Conservation (phyloP, 108 stramenopile genomes). For the Nitzschia inconspicua region DNA sequence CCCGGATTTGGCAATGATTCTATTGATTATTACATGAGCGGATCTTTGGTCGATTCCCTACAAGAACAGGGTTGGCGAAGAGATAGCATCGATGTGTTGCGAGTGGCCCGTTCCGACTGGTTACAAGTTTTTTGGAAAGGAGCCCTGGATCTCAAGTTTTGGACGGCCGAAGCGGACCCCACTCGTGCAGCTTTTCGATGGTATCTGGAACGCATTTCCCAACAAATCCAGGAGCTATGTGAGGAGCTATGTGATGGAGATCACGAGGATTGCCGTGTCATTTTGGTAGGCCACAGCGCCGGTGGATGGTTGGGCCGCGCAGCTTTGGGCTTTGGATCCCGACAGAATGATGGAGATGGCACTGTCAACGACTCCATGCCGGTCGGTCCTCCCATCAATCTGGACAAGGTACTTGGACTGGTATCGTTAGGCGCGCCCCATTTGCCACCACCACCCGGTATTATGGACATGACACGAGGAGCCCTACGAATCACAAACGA, state of each 20-base stretch:
- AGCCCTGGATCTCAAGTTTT: constrained; percentile 73
- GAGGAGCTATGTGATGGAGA: constrained; percentile 29
- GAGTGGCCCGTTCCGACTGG: constrained; percentile 82
- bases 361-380: constrained; percentile 21
- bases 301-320: constrained; percentile 93
- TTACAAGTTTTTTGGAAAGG: constrained; percentile 70
- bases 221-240: constrained; percentile 44
- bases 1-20: constrained; percentile 84
- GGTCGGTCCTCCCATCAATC: too few species aligned
- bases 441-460: constrained; percentile 44
- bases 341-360: background rate
- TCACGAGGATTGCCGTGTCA: constrained; percentile 29
- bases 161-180: constrained; percentile 50
- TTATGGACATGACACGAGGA: constrained; percentile 71
- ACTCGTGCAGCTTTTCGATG: constrained; percentile 75
- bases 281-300: constrained; percentile 80
- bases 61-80: constrained; percentile 50
- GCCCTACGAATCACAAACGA: constrained; percentile 61
- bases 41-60: too few species aligned
- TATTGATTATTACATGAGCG: too few species aligned
- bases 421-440: constrained; percentile 83
- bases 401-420: constrained; percentile 43
- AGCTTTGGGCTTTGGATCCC: constrained; percentile 54
- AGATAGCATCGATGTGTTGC: constrained; percentile 60
- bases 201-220: constrained; percentile 70